phyloP scores from a whole-genome alignment of 169 alveolate species.

The Plasmodium billcollinsi region DNA sequence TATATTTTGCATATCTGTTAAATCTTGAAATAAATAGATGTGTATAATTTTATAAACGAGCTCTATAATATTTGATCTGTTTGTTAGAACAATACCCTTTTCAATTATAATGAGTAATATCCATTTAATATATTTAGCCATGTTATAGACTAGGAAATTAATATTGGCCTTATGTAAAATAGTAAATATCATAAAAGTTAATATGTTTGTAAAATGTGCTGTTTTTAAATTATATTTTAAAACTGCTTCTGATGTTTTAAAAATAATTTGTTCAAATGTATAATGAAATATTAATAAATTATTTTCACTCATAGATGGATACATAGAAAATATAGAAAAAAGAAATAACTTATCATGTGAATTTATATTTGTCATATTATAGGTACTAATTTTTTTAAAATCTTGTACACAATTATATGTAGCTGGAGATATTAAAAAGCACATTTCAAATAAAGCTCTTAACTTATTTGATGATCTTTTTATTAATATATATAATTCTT shows the following conservation, averaged over 20 bases:
- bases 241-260: constrained; percentile 79
- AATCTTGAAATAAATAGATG: constrained; percentile 55
- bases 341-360: constrained; percentile 79
- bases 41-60: constrained; percentile 37
- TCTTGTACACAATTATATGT: constrained; percentile 59
- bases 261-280: constrained; percentile 80
- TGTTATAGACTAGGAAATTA: constrained; percentile 66
- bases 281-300: constrained; percentile 79
- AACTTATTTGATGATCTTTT: constrained; percentile 63
- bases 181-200: constrained; percentile 80
- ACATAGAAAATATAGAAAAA: constrained; percentile 77
- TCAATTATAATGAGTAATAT: constrained; percentile 80
- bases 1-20: constrained; percentile 6
- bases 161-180: constrained; percentile 79
- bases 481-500: constrained; percentile 39
- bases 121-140: constrained; percentile 83
- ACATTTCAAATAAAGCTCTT: constrained; percentile 81
- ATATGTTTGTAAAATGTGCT: constrained; percentile 76
- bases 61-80: constrained; percentile 47
- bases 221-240: constrained; percentile 77
- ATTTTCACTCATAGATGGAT: constrained; percentile 81
- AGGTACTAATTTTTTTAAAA: constrained; percentile 78
- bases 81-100: constrained; percentile 74
- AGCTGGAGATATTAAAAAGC: constrained; percentile 79
- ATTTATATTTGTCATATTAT: constrained; percentile 63